Percentiles rank a stretch among this genome's conserved stretches.
phyloP scores from a whole-genome alignment of 306 rosid genomes.

The Cucumis hystrix region DNA sequence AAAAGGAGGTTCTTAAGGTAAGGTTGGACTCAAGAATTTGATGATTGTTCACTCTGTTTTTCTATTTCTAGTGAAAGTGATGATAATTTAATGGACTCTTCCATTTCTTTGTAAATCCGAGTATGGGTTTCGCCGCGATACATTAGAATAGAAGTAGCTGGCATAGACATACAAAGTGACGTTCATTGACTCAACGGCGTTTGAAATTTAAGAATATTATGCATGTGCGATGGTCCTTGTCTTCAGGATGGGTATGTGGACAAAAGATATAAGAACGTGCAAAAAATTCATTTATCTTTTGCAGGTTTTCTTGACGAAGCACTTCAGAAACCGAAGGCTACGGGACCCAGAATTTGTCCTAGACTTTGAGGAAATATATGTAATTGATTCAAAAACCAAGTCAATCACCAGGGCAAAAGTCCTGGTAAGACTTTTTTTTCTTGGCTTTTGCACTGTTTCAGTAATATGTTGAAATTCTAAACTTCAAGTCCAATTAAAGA shows the following conservation, averaged over 20 bases:
- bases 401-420: slow-evolving; percentile 84
- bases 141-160: not conserved
- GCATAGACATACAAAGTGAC: not conserved
- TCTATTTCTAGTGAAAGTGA: not conserved
- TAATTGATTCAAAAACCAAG: slow-evolving; percentile 75
- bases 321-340: slow-evolving; percentile 66
- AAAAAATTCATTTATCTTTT: slow-evolving; percentile 9
- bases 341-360: slow-evolving; percentile 78
- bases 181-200: not conserved
- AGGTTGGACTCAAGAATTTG: not conserved
- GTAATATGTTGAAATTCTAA: not conserved
- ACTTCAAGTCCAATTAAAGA: not conserved
- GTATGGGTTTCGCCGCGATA: too few relatives aligned
- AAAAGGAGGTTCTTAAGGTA: slow-evolving; percentile 75
- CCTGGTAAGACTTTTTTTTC: slow-evolving; percentile 36
- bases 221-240: not conserved
- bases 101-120: not conserved
- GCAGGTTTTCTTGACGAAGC: slow-evolving; percentile 84
- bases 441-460: not conserved
- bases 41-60: not conserved
- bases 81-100: not conserved
- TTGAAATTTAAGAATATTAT: not conserved
- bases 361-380: slow-evolving; percentile 89
- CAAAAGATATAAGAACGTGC: not conserved
- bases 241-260: not conserved